Percentiles rank a stretch among this genome's conserved stretches.
Evolutionary conservation across 441 rosid genomes (phyloP).

Genomic region (Bocquillonia castaneifolia): DNA sequence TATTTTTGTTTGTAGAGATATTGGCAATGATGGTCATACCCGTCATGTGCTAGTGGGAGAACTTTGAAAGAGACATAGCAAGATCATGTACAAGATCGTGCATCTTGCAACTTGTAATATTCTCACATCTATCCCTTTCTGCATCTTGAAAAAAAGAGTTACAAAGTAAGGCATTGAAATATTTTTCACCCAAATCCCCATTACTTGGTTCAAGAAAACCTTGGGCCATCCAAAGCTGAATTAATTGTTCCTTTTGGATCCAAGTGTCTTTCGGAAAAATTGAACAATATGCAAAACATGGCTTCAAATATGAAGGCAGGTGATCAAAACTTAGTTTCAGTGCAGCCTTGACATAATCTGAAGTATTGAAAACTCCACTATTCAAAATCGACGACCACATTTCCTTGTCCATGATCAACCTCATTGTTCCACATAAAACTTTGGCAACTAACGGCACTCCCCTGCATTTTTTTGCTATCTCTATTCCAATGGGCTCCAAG

Average conservation of each 20-base stretch:
- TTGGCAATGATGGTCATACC: too few species aligned
- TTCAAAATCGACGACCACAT: too few species aligned
- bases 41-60: too few species aligned
- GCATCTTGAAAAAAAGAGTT: slow-evolving; percentile 24
- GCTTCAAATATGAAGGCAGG: slow-evolving; percentile 25
- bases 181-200: neutral
- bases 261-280: slow-evolving; percentile 24
- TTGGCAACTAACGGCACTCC: neutral
- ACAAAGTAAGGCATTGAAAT: slow-evolving; percentile 10
- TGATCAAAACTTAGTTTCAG: slow-evolving; percentile 22
- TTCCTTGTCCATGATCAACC: neutral
- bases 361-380: neutral
- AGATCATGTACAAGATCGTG: neutral
- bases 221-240: slow-evolving; percentile 29
- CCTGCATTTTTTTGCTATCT: neutral
- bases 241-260: slow-evolving; percentile 21
- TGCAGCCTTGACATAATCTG: neutral
- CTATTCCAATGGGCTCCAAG: neutral
- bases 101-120: neutral
- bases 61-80: neutral
- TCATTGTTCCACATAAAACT: neutral
- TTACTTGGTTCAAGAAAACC: slow-evolving; percentile 17
- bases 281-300: slow-evolving; percentile 29
- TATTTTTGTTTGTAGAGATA: too few species aligned
- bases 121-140: slow-evolving; percentile 9